phyloP scores from a whole-genome alignment of 2,329 filamentous ascomycete species.

The Colletotrichum sp. region DNA sequence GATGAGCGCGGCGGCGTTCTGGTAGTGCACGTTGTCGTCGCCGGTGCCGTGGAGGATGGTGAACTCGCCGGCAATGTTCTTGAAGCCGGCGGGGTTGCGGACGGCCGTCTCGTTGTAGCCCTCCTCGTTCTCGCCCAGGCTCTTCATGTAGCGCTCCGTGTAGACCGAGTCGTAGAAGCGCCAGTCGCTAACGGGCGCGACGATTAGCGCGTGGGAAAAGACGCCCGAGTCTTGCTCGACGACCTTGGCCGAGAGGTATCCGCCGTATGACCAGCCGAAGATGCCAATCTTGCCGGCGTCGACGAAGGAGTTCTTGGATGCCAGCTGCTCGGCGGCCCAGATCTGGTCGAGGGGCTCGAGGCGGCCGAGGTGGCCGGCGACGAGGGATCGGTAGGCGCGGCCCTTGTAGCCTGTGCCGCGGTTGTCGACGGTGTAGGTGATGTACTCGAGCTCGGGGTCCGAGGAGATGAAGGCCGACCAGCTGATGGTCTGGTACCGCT shows the following conservation, averaged over 20 bases:
- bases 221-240: constrained; percentile 65
- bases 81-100: constrained; percentile 63
- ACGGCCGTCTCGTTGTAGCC: constrained; percentile 69
- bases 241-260: constrained; percentile 70
- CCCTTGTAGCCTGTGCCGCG: constrained; percentile 71
- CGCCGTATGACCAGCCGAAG: constrained; percentile 73
- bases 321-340: constrained; percentile 65
- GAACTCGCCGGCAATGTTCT: constrained; percentile 63
- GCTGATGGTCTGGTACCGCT: constrained; percentile 57
- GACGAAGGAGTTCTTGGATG: constrained; percentile 55
- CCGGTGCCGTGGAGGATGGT: constrained; percentile 70
- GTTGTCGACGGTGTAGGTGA: constrained; percentile 72
- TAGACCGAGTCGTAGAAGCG: constrained; percentile 75
- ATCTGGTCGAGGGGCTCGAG: constrained; percentile 71
- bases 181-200: constrained; percentile 72
- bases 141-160: constrained; percentile 77
- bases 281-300: constrained; percentile 66
- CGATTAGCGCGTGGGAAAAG: constrained; percentile 68
- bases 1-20: constrained; percentile 66
- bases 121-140: constrained; percentile 54
- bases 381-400: constrained; percentile 63
- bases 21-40: constrained; percentile 76
- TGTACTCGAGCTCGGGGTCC: constrained; percentile 70
- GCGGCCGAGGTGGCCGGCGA: constrained; percentile 64
- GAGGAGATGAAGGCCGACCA: constrained; percentile 70